Base-by-base conservation (phyloP, 495 filamentous ascomycete species). In the Penicillium robsamsonii region DNA sequence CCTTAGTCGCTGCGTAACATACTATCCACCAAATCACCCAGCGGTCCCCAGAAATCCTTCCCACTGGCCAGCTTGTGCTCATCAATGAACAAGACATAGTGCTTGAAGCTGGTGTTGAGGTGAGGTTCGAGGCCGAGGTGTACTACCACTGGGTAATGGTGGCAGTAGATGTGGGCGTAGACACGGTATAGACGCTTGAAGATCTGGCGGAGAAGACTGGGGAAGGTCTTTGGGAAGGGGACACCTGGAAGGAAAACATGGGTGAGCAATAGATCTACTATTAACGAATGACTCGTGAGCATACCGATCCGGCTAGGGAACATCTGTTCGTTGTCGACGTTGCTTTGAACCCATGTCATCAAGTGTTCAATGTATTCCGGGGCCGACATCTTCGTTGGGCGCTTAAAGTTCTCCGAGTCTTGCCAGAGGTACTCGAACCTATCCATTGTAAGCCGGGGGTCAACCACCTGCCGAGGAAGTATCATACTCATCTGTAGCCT, bases 121-220 rank as follows among this genome's bases (percentile, higher is more conserved):
- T 98, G 94, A 33, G 94, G 92, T 75, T 98, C 94, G 53, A 98
- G 81, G 29, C 94, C 94, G 27, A 98, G 84, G 61, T 96, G 92
- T 30, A 96, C 87, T 49, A 98, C 87, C 43, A 98, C 94, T 15
- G 92, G 92, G 74, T 98, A 98, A 76, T 98, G 94, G 72, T 98
- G 94, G 81, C 94, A 98, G 81, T 98, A 98, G 64, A 98, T 96
- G 73, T 98, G 94, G 37, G 94, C 94, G 74, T 98, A 98, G 49
- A 98, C 93, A 55, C 94, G 89, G 74, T 97, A 98, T 71, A 98
- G 85, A 61, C 94, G 88, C 80, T 98, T 98, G 82, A 97, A 96
- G 62, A 98, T 87, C 77, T 96, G 91, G 51, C 91, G 87, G 45
- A 96, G 82, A 50, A 94, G 84, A 56, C 85, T 77, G 35, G 90